A percentile compares a stretch with the other conserved stretches of the same genome.
phyloP scores from a whole-genome alignment of 2,329 filamentous ascomycete species.

The Magnaporthiopsis poae region DNA sequence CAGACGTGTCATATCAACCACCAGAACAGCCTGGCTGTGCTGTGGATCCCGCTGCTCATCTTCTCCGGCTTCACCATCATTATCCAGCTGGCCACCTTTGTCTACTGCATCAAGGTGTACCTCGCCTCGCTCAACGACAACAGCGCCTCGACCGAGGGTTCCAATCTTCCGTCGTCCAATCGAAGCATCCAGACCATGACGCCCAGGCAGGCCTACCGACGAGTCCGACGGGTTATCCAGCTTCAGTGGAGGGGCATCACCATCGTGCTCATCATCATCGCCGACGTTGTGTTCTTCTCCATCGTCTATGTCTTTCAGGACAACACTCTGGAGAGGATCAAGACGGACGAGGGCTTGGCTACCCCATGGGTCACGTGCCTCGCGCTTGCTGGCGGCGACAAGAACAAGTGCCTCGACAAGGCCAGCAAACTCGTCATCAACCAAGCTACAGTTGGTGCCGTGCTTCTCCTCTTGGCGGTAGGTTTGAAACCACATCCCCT shows the following conservation, averaged over 20 bases:
- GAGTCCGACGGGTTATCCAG: constrained; percentile 74
- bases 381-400: constrained; percentile 45
- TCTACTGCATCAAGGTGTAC: constrained; percentile 92
- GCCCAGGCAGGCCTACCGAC: constrained; percentile 76
- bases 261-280: constrained; percentile 80
- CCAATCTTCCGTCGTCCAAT: constrained; percentile 63
- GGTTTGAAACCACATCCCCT: constrained; percentile 23
- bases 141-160: constrained; percentile 59
- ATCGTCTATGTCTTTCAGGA: constrained; percentile 84
- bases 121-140: constrained; percentile 71
- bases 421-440: constrained; percentile 58
- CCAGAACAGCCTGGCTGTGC: constrained; percentile 66
- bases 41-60: constrained; percentile 81
- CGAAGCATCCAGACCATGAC: constrained; percentile 68
- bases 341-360: constrained; percentile 44
- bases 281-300: constrained; percentile 88
- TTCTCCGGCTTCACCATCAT: constrained; percentile 64
- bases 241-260: constrained; percentile 91
- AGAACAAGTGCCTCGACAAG: constrained; percentile 53
- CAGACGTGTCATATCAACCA: constrained; percentile 91
- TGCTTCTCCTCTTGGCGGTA: constrained; percentile 73
- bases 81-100: constrained; percentile 75
- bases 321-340: constrained; percentile 53
- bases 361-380: constrained; percentile 65
- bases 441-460: constrained; percentile 67